phyloP scores from a whole-genome alignment of 805 yeast species.

The Ogataea nonfermentans region DNA sequence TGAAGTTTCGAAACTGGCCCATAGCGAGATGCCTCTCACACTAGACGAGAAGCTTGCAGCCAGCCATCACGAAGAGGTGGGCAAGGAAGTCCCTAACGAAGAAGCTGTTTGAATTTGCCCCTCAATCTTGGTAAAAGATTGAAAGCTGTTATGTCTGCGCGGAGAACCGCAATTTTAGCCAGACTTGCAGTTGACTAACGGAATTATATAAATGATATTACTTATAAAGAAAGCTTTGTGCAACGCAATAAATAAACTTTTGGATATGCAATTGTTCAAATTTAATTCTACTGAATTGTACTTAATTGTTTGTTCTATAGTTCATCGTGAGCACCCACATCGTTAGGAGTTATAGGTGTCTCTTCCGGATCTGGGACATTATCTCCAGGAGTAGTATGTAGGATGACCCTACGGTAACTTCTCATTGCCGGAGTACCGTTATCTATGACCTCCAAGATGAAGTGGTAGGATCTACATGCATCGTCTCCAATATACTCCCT shows the following conservation, averaged over 20 bases:
- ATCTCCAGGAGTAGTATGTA: conserved; percentile 10
- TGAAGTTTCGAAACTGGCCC: conserved; percentile 5
- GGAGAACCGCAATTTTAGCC: too few species aligned
- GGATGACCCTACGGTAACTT: conserved; percentile 17
- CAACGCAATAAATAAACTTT: too few species aligned
- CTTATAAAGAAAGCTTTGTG: too few species aligned
- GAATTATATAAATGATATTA: too few species aligned
- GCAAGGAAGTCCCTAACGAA: neutral
- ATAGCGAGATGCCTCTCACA: neutral
- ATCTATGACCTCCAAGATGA: conserved; percentile 24
- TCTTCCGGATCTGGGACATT: too few species aligned
- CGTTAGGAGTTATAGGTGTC: too few species aligned
- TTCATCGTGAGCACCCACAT: conserved; percentile 8
- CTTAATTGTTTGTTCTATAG: too few species aligned
- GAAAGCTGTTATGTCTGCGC: neutral
- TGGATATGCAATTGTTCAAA: too few species aligned
- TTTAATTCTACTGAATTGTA: too few species aligned
- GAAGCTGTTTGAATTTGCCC: too few species aligned
- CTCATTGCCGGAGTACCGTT: conserved; percentile 12
- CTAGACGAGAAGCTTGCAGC: conserved; percentile 1
- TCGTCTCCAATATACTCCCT: conserved; percentile 7
- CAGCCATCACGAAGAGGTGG: neutral
- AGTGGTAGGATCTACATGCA: conserved; percentile 23
- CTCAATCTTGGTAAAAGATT: too few species aligned
- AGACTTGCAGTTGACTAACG: too few species aligned